Conservation (phyloP, 2,329 filamentous ascomycete species). For the Drechslerella stenobrocha region DNA sequence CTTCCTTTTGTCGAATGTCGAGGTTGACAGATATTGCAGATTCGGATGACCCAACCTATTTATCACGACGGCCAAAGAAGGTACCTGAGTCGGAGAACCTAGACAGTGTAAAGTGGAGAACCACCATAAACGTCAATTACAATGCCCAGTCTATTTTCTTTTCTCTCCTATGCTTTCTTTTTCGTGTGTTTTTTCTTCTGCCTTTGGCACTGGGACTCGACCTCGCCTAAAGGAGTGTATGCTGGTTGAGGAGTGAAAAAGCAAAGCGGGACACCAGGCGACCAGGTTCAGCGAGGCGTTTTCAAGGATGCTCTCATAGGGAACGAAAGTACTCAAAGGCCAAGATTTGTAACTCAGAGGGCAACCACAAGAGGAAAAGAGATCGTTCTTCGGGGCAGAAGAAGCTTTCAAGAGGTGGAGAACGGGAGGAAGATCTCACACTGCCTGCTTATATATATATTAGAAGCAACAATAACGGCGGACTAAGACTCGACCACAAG, state of each 20-base stretch:
- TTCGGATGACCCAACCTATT: constrained; percentile 46
- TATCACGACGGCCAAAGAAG: constrained; percentile 16
- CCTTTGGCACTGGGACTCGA: constrained; percentile 15
- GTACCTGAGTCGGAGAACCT: constrained; percentile 48
- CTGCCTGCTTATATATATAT: constrained; percentile 28
- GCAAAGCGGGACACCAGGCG: constrained; percentile 17
- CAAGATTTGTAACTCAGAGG: constrained; percentile 18
- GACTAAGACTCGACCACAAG: constrained; percentile 15
- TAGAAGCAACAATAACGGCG: constrained; percentile 19
- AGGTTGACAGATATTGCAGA: constrained; percentile 2
- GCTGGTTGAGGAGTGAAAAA: constrained; percentile 31
- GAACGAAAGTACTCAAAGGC: constrained; percentile 24
- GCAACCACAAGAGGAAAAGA: background rate
- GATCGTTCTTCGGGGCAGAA: background rate
- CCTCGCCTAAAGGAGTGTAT: constrained; percentile 45
- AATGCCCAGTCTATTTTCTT: constrained; percentile 14
- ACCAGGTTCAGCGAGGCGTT: constrained; percentile 28
- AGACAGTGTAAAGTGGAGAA: constrained; percentile 38
- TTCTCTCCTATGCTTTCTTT: background rate
- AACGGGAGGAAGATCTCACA: background rate
- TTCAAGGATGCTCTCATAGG: constrained; percentile 30
- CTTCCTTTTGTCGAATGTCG: constrained; percentile 15
- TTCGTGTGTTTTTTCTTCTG: constrained; percentile 5
- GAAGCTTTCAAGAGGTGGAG: background rate
- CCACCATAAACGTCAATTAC: constrained; percentile 46